These are phyloP conservation scores for Nannizziopsis barbatae DNA, from an alignment of 2,329 filamentous ascomycete genomes.

Conservation along the genomic window DNA sequence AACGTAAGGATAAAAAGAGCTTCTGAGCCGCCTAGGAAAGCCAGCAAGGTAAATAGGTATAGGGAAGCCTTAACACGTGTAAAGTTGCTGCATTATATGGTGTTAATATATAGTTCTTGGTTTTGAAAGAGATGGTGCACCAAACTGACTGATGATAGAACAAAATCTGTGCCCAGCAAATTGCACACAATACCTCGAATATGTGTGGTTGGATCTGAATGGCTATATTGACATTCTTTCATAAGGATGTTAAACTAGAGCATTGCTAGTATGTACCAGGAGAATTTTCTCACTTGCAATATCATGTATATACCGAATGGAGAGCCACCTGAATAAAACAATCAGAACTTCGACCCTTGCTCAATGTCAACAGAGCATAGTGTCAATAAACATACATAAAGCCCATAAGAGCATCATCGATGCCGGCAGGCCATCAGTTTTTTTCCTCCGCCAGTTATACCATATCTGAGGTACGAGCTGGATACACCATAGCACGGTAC, in stretches of 20 bases:
- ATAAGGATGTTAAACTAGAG: background rate
- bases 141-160: constrained; percentile 29
- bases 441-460: constrained; percentile 51
- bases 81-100: constrained; percentile 16
- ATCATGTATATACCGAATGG: constrained; percentile 45
- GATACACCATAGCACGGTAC: constrained; percentile 30
- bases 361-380: background rate
- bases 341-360: background rate
- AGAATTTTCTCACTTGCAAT: constrained; percentile 31
- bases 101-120: background rate
- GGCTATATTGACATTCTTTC: constrained; percentile 44
- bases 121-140: constrained; percentile 26
- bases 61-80: constrained; percentile 40
- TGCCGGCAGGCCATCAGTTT: constrained; percentile 50
- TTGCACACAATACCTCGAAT: constrained; percentile 40
- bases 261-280: background rate
- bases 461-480: constrained; percentile 42
- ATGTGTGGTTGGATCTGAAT: constrained; percentile 46
- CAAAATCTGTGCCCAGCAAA: constrained; percentile 44
- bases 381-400: constrained; percentile 16
- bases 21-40: constrained; percentile 44
- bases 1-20: constrained; percentile 47
- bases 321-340: constrained; percentile 27
- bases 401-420: constrained; percentile 55
- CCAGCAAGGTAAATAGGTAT: constrained; percentile 32